Evolutionary conservation across 805 yeast genomes (phyloP), one percentile per base, ranked within the genome.

Genomic region (Blastobotrys attinorum): DNA sequence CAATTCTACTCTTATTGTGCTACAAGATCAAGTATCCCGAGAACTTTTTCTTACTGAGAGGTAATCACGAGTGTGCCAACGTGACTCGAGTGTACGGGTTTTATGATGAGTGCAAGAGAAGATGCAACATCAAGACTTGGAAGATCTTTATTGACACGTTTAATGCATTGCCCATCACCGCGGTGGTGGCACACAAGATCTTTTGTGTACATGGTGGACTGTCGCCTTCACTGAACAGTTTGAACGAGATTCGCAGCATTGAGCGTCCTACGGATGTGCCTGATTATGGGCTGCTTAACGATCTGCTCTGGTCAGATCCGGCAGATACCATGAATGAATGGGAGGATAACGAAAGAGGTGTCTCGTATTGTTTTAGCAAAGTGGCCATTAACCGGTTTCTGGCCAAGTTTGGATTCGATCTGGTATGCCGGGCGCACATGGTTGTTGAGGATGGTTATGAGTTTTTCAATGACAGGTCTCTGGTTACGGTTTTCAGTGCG

Each of bases 61-160:
- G 98, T 17, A 92, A 92, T 64, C 98, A 92, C 66, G 98, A 92
- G 67, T 86, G 96, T 64, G 97, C 98, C 17, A 87, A 86, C 58
- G 95, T 92, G 45, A 90, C 97, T 1, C 77, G 96, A 51, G 96
- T 92, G 25, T 92, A 92, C 64, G 98, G 98, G 2, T 92, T 92
- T 59, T 92, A 88, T 61, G 98, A 92, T 65, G 98, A 92, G 66
- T 92, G 98, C 70, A 92, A 92, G 62, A 77, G 98, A 57, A 73
- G 98, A 48, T 79, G 95, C 56, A 85, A 83, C 58, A 77, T 89
- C 56, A 92, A 90, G 61, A 83, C 89, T 1, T 92, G 98, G 98
- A 88, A 89, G 61, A 66, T 77, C 22, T 92, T 92, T 58, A 78
- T 92, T 53, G 98, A 92, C 67, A 88, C 96, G 1, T 92, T 92